Base-by-base conservation (phyloP, 2,329 filamentous ascomycete genomes). In the Clonostachys rhizophaga region DNA sequence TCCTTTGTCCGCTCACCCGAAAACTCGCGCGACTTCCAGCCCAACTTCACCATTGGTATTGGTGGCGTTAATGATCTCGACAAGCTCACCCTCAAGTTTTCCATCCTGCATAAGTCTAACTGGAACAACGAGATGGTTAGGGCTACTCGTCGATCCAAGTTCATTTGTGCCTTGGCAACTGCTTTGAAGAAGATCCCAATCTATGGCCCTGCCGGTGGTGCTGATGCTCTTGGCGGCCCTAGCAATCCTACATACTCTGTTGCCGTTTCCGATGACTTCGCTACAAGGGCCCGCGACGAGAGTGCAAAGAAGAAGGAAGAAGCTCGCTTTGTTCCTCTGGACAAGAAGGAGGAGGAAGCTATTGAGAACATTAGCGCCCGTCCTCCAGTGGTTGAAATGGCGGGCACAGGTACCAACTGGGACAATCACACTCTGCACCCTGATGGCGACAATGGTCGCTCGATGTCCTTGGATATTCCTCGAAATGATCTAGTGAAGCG, bases 21-120 rank as follows among this genome's bases (percentile, higher is more conserved):
- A 20, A 97, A 97, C 69, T 80, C 77, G 50, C 86, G 94, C 58
- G 94, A 99, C 67, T 99, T 96, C 79, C 84, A 91, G 65, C 82
- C 86, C 3, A 89, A 96, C 47, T 75, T 97, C 45, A 78, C 83
- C 50, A 81, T 97, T 48, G 83, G 89, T 55, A 82, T 96, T 14
- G 76, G 81, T 24, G 83, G 89, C 47, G 83, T 97, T 34, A 87
- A 86, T 39, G 86, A 91, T 58, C 83, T 95, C 72, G 89, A 95
- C 68, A 96, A 96, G 71, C 75, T 97, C 44, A 79, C 87, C 56
- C 80, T 99, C 47, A 83, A 84, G 57, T 76, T 96, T 37, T 85
- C 88, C 57, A 91, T 96, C 61, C 84, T 87, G 60, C 91, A 97
- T 76, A 97, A 97, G 71, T 89, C 86, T 49, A 94, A 92, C 69